phyloP scores from a whole-genome alignment of 441 rosid species.

The Populus hybrid region DNA sequence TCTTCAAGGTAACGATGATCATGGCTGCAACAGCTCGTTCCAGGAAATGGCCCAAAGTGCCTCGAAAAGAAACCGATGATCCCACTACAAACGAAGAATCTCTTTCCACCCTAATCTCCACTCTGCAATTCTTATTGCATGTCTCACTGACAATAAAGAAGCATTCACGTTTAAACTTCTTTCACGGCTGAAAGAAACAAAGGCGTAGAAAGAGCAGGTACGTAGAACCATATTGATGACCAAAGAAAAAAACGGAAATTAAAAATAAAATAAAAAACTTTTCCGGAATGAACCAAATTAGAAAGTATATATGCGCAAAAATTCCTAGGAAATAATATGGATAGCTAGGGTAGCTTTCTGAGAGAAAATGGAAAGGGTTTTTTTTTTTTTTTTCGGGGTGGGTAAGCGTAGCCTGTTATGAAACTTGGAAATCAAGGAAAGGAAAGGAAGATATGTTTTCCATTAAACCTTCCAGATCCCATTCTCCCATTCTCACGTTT shows the following conservation, averaged over 20 bases:
- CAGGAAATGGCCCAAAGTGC: slow-evolving; percentile 1
- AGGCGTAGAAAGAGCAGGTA: not conserved
- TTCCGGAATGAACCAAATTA: not conserved
- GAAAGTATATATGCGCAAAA: not conserved
- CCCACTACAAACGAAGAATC: slow-evolving; percentile 4
- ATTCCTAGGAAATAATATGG: too few species aligned
- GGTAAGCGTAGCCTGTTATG: slow-evolving; percentile 22
- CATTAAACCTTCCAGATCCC: slow-evolving; percentile 83
- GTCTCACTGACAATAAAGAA: not conserved
- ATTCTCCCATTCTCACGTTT: slow-evolving; percentile 50
- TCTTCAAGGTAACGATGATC: slow-evolving; percentile 20
- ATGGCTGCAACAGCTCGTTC: slow-evolving; percentile 22
- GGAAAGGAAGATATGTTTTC: slow-evolving; percentile 60
- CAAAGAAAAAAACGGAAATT: too few species aligned
- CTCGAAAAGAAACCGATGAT: slow-evolving; percentile 6
- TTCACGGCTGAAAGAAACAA: not conserved
- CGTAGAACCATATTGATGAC: not conserved
- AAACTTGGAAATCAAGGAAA: slow-evolving; percentile 60
- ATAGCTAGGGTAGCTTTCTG: too few species aligned
- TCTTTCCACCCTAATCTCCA: slow-evolving; percentile 6
- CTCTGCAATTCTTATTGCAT: slow-evolving; percentile 17
- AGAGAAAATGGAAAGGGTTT: not conserved
- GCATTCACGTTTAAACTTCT: not conserved
- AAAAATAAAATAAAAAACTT: too few species aligned
- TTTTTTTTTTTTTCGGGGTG: not conserved